Evolutionary conservation across 345 rosid species (phyloP), one percentile per base, ranked within the genome.

Genomic region (Citrus inodora): DNA sequence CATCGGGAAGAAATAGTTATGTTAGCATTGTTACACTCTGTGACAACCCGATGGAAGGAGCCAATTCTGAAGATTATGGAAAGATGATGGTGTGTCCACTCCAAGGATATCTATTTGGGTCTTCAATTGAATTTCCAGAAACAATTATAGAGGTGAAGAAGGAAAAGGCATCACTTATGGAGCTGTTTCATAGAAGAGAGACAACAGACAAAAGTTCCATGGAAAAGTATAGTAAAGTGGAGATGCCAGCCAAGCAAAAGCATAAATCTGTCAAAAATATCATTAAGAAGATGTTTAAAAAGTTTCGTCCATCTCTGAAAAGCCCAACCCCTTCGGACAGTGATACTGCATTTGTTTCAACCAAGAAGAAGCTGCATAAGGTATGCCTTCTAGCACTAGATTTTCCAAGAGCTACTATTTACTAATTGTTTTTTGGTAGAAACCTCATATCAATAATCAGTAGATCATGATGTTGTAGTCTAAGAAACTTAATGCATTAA

Each of bases 61-160:
- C 69, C 67, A 77, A 79, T 73, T 70, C 73, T 70, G 87, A 87
- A 84, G 95, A 87, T 51, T 67, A 74, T 73, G 88, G 73, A 70
- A 86, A 86, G 81, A 70, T 83, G 42, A 78, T 82, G 63, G 64
- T 73, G 70, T 86, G 87, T 80, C 97, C 98, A 11, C 97, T 94
- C 73, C 96, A 92, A 86, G 97, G 87, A 80, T 94, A 94, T 84
- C 86, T 92, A 73, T 92, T 92, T 73, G 91, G 93, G 48, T 88
- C 98, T 80, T 77, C 87, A 53, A 82, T 83, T 35, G 95, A 88
- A 84, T 66, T 84, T 71, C 85, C 92, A 38, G 93, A 91, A 83
- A 78, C 88, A 83, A 82, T 61, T 79, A 65, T 32, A 70, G 88
- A 86, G 76, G 76, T 67, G 77, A 88, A 81, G 82, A 90, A 89